Evolutionary conservation across 2,329 filamentous ascomycete species (phyloP).

Genomic region (Polytolypa hystricis): DNA sequence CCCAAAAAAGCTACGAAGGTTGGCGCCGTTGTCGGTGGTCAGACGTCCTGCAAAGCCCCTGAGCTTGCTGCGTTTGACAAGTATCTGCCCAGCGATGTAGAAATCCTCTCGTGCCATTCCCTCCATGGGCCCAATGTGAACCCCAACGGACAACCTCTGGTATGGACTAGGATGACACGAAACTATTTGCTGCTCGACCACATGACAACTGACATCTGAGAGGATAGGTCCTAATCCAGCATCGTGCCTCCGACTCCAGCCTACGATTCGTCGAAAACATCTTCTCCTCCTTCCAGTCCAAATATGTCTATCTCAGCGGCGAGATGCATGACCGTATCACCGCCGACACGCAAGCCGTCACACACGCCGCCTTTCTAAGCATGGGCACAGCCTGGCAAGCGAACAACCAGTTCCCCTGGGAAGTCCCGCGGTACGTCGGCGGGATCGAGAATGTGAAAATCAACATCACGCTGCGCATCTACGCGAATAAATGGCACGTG

Average conservation of each 20-base stretch:
- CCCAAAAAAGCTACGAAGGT: slow-evolving; percentile 73
- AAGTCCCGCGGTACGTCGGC: slow-evolving; percentile 85
- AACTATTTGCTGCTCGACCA: neutral
- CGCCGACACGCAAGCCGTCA: slow-evolving; percentile 95
- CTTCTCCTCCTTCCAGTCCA: slow-evolving; percentile 72
- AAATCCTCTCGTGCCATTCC: slow-evolving; percentile 93
- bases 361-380: slow-evolving; percentile 88
- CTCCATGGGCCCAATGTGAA: slow-evolving; percentile 89
- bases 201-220: neutral
- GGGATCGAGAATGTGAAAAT: slow-evolving; percentile 99
- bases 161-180: too few relatives aligned
- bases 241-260: slow-evolving; percentile 68
- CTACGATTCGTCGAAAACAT: slow-evolving; percentile 70
- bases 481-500: slow-evolving; percentile 98
- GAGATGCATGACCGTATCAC: slow-evolving; percentile 92
- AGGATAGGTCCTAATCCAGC: slow-evolving; percentile 66
- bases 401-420: slow-evolving; percentile 93
- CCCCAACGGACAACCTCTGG: slow-evolving; percentile 77
- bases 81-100: slow-evolving; percentile 75
- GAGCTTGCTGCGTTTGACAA: slow-evolving; percentile 90
- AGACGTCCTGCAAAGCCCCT: slow-evolving; percentile 96
- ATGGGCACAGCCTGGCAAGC: slow-evolving; percentile 99
- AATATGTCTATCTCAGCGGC: slow-evolving; percentile 77
- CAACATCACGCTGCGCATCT: slow-evolving; percentile 94
- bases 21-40: slow-evolving; percentile 88